These are phyloP conservation scores for Pseudonitzschia pungens DNA, from an alignment of 108 stramenopile species.

Conservation along the genomic window DNA sequence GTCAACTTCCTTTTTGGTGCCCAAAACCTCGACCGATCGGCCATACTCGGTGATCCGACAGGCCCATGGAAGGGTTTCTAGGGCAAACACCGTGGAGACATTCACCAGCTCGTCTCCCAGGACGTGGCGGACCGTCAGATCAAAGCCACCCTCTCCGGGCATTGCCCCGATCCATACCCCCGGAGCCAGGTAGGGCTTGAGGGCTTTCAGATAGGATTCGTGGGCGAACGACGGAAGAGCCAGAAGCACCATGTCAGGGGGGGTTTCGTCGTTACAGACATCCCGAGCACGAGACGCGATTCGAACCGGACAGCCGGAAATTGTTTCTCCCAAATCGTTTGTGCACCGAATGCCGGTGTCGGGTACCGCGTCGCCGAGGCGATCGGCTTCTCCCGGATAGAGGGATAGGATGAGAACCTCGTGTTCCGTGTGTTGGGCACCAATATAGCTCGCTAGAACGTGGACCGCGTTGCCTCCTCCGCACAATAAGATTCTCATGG, in stretches of 20 bases:
- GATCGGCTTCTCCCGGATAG: constrained; percentile 53
- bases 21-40: constrained; percentile 46
- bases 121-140: constrained; percentile 40
- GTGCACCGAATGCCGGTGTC: constrained; percentile 42
- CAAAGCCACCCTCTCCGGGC: constrained; percentile 59
- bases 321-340: constrained; percentile 47
- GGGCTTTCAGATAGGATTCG: constrained; percentile 44
- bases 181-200: constrained; percentile 37
- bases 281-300: constrained; percentile 35
- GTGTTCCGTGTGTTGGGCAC: constrained; percentile 16
- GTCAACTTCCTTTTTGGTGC: constrained; percentile 60
- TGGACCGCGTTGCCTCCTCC: constrained; percentile 62
- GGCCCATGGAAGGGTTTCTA: constrained; percentile 62
- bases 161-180: constrained; percentile 54
- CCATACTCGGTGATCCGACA: constrained; percentile 55
- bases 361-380: constrained; percentile 40
- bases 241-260: constrained; percentile 40
- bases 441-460: constrained; percentile 37
- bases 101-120: constrained; percentile 47
- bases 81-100: constrained; percentile 44
- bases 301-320: constrained; percentile 35
- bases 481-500: constrained; percentile 42
- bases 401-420: constrained; percentile 41
- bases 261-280: constrained; percentile 9
- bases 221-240: constrained; percentile 51